These are phyloP conservation scores for Coemansia javaensis DNA, from an alignment of 192 early-diverging fungal genomes.

Conservation along the genomic window DNA sequence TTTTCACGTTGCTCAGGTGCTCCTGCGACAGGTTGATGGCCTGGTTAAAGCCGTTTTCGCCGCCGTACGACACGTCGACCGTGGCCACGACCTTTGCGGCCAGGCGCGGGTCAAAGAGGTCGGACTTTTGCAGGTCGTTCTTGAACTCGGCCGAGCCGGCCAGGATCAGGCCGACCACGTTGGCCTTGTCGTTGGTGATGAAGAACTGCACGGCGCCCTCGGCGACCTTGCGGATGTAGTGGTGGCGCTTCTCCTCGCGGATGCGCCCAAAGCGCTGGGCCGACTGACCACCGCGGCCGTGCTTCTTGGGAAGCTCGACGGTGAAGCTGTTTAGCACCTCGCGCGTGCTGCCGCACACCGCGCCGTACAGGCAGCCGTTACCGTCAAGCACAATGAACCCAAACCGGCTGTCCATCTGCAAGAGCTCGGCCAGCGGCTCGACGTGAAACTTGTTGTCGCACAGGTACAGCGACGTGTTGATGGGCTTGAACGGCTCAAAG, in stretches of 20 bases:
- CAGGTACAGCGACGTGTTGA: constrained; percentile 97
- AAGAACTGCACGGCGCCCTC: constrained; percentile 95
- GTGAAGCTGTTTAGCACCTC: constrained; percentile 90
- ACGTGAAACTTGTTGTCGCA: constrained; percentile 99
- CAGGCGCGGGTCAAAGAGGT: constrained; percentile 93
- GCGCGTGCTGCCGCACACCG: constrained; percentile 89
- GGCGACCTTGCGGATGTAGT: constrained; percentile 98
- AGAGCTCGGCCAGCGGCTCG: constrained; percentile 82
- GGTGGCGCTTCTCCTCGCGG: constrained; percentile 97
- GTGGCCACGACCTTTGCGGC: constrained; percentile 83
- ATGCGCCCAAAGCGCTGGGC: constrained; percentile 99
- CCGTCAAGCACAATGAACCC: constrained; percentile 99
- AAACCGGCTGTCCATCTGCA: constrained; percentile 92
- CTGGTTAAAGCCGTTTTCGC: constrained; percentile 98
- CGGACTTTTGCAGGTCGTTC: constrained; percentile 90
- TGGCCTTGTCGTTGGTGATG: constrained; percentile 83
- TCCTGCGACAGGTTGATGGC: constrained; percentile 93
- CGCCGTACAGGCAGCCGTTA: constrained; percentile 93
- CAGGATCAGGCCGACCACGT: constrained; percentile 70
- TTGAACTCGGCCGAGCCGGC: constrained; percentile 99
- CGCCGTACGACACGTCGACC: constrained; percentile 98
- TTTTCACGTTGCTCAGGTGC: constrained; percentile 92
- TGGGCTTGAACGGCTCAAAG: constrained; percentile 98
- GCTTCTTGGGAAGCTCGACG: constrained; percentile 99
- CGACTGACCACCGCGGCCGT: constrained; percentile 99